A percentile compares a stretch with the other conserved stretches of the same genome.
These are phyloP conservation scores for Telfairia occidentalis DNA, from an alignment of 331 rosid species.

Conservation along the genomic window DNA sequence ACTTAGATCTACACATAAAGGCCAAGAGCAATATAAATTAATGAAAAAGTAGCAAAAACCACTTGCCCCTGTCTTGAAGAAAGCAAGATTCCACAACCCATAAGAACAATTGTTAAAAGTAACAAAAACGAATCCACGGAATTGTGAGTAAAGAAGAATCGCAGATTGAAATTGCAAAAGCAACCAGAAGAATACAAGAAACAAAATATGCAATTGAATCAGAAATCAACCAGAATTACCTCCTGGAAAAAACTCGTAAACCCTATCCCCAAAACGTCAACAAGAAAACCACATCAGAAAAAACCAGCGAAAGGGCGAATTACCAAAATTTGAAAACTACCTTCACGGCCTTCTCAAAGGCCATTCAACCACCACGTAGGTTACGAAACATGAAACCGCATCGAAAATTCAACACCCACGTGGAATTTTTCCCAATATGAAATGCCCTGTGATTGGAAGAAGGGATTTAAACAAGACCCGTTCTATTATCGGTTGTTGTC, in stretches of 20 bases:
- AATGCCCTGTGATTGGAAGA: slow-evolving; percentile 5
- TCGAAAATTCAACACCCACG: background rate
- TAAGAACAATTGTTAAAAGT: background rate
- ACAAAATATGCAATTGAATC: background rate
- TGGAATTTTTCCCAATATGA: background rate
- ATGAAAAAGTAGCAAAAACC: slow-evolving; percentile 7
- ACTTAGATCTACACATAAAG: slow-evolving; percentile 17
- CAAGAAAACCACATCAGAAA: slow-evolving; percentile 13
- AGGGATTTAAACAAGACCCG: background rate
- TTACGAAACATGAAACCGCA: background rate
- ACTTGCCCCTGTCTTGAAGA: slow-evolving; percentile 5
- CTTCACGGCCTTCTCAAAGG: slow-evolving; percentile 1
- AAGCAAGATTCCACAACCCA: slow-evolving; percentile 9
- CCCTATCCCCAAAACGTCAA: background rate
- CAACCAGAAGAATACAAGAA: slow-evolving; percentile 21
- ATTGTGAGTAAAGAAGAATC: background rate
- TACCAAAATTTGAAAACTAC: background rate
- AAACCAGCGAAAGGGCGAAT: background rate
- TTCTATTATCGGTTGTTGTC: background rate
- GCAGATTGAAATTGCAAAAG: background rate
- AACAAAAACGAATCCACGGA: background rate
- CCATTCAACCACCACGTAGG: slow-evolving; percentile 5
- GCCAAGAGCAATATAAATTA: background rate
- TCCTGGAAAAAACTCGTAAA: background rate
- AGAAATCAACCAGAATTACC: background rate